phyloP scores from a whole-genome alignment of 2,329 filamentous ascomycete species.

The Elsinoe batatas region DNA sequence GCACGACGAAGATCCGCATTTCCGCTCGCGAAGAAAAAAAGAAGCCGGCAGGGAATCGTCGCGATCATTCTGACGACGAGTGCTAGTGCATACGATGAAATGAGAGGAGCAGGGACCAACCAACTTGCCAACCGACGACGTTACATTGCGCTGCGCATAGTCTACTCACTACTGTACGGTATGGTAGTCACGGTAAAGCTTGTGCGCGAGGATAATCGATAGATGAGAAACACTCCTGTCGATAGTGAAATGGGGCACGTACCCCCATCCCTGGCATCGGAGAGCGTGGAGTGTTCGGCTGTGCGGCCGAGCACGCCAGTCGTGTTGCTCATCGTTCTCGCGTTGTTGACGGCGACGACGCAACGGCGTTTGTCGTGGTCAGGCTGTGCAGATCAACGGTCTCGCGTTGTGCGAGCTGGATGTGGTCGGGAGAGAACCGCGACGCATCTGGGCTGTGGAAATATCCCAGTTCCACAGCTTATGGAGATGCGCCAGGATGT shows the following conservation, averaged over 20 bases:
- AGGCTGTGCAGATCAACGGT: slow-evolving; percentile 10
- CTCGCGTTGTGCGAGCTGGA: not conserved
- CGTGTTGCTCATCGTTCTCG: slow-evolving; percentile 3
- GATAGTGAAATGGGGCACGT: slow-evolving; percentile 5
- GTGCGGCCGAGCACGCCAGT: not conserved
- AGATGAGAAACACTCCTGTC: slow-evolving; percentile 9
- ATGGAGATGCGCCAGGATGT: not conserved
- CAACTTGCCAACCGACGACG: not conserved
- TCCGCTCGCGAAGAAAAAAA: not conserved
- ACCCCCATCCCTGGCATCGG: not conserved
- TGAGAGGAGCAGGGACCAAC: not conserved
- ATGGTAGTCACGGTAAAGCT: slow-evolving; percentile 4
- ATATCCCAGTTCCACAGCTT: not conserved
- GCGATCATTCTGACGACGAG: not conserved
- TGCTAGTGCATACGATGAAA: not conserved
- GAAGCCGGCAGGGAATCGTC: not conserved
- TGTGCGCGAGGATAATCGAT: slow-evolving; percentile 2
- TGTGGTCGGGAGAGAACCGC: not conserved
- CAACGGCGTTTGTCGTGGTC: not conserved
- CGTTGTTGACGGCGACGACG: slow-evolving; percentile 11
- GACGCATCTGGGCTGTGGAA: not conserved
- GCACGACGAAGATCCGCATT: not conserved
- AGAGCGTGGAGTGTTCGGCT: not conserved
- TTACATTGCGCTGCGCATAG: not conserved
- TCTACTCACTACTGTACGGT: not conserved